phyloP scores from a whole-genome alignment of 352 stramenopile genomes.

The Pythium periplocum region DNA sequence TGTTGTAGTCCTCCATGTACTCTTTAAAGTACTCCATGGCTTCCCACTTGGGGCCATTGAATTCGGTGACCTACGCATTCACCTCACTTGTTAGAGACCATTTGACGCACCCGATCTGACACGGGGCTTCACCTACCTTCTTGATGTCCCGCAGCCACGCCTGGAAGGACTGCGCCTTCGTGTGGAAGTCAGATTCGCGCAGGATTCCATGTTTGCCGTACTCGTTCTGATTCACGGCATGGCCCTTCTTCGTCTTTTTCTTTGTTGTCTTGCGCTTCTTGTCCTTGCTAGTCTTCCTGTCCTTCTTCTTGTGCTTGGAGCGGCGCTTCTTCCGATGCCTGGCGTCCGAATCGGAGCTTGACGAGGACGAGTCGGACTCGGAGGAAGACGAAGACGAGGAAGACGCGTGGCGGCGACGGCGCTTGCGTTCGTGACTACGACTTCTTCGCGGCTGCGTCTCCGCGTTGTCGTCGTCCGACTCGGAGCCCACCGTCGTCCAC shows the following conservation, averaged over 20 bases:
- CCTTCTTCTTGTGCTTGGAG: slow-evolving; percentile 16
- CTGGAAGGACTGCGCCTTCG: slow-evolving; percentile 91
- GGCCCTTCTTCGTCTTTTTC: slow-evolving; percentile 12
- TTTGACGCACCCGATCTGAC: too few relatives aligned
- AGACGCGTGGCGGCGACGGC: slow-evolving; percentile 13
- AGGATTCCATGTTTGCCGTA: slow-evolving; percentile 98
- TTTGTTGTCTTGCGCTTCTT: slow-evolving; percentile 13
- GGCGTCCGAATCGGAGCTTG: slow-evolving; percentile 21
- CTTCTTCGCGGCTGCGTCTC: slow-evolving; percentile 3
- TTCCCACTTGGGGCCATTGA: slow-evolving; percentile 84
- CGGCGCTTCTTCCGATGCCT: slow-evolving; percentile 21
- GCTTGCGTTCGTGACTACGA: slow-evolving; percentile 10
- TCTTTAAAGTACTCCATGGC: slow-evolving; percentile 88
- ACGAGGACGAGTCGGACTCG: slow-evolving; percentile 20
- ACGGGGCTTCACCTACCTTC: slow-evolving; percentile 35
- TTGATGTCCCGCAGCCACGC: slow-evolving; percentile 94
- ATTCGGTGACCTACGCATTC: slow-evolving; percentile 48
- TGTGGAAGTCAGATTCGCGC: slow-evolving; percentile 88
- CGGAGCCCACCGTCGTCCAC: slow-evolving; percentile 6
- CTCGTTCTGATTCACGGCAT: slow-evolving; percentile 83
- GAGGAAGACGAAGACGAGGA: slow-evolving; percentile 35
- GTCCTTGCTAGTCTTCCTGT: slow-evolving; percentile 20
- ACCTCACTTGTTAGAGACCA: too few relatives aligned
- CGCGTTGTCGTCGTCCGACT: not conserved
- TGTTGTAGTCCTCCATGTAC: slow-evolving; percentile 99